These are phyloP conservation scores for Cercospora sp. DNA, from an alignment of 2,329 filamentous ascomycete genomes.

Conservation along the genomic window DNA sequence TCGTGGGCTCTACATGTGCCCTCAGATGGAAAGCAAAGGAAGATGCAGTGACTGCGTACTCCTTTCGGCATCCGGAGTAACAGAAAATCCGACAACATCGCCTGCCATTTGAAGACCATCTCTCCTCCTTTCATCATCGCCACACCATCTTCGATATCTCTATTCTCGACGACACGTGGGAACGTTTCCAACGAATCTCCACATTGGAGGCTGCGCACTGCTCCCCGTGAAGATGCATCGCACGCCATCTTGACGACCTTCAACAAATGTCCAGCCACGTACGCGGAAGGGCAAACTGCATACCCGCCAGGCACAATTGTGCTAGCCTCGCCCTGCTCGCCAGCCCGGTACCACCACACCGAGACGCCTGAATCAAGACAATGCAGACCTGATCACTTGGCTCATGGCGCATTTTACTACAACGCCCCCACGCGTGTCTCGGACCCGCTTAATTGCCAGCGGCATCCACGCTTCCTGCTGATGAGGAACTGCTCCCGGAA, in stretches of 20 bases:
- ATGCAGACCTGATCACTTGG: neutral
- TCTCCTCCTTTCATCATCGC: neutral
- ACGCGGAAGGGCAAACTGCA: slow-evolving; percentile 5
- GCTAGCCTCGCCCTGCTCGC: slow-evolving; percentile 4
- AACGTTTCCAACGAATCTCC: neutral
- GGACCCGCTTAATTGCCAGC: neutral
- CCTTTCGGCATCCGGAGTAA: neutral
- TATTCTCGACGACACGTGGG: neutral
- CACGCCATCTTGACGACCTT: neutral
- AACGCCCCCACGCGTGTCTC: neutral
- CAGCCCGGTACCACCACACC: neutral
- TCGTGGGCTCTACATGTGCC: too few relatives aligned
- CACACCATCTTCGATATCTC: neutral
- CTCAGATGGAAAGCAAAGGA: too few relatives aligned
- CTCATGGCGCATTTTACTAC: neutral
- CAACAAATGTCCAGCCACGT: neutral
- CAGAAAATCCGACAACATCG: neutral
- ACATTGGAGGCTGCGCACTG: neutral
- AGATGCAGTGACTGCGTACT: too few relatives aligned
- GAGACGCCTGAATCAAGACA: neutral
- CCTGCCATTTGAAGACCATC: neutral
- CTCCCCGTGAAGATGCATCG: neutral
- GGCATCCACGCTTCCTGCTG: slow-evolving; percentile 4
- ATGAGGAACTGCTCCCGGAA: neutral
- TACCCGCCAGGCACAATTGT: neutral